Evolutionary conservation across 2,329 filamentous ascomycete genomes (phyloP), one percentile per base, ranked within the genome.

Genomic region (Ascochyta clinopodiicola): DNA sequence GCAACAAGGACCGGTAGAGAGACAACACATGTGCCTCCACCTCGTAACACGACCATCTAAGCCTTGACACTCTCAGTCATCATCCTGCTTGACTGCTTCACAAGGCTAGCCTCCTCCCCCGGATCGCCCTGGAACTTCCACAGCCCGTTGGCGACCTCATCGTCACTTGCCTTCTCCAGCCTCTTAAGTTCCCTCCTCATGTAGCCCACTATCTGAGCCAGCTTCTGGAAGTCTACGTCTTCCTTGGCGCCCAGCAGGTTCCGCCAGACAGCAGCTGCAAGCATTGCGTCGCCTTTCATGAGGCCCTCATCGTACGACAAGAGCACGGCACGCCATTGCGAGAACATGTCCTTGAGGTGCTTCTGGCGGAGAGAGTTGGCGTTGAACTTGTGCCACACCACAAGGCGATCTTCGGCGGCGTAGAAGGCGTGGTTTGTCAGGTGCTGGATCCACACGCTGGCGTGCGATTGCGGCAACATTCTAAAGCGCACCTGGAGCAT

Each of bases 381-480:
- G 6, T 78, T 75, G 61, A 88, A 79, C 72, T 88, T 88, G 81
- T 96, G 94, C 73, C 88, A 85, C 59, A 90, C 81, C 59, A 90
- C 89, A 86, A 96, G 94, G 70, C 87, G 85, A 75, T 90, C 88
- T 79, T 96, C 91, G 68, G 90, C 90, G 68, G 90, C 88, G 80
- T 91, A 91, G 81, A 94, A 98, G 82, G 96, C 97, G 77, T 98
- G 92, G 78, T 99, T 93, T 42, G 95, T 86, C 60, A 99, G 83
- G 78, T 96, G 91, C 70, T 92, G 90, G 75, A 96, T 91, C 87
- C 92, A 96, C 53, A 86, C 84, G 57, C 86, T 83, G 64, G 90
- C 87, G 63, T 85, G 82, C 21, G 88, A 84, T 49, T 82, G 80
- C 21, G 91, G 88, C 66, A 97, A 86, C 75, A 88, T 88, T 62